These are phyloP conservation scores for Thinopyrum elongatum DNA, from an alignment of 176 grass and related monocot genomes.

Conservation along the genomic window DNA sequence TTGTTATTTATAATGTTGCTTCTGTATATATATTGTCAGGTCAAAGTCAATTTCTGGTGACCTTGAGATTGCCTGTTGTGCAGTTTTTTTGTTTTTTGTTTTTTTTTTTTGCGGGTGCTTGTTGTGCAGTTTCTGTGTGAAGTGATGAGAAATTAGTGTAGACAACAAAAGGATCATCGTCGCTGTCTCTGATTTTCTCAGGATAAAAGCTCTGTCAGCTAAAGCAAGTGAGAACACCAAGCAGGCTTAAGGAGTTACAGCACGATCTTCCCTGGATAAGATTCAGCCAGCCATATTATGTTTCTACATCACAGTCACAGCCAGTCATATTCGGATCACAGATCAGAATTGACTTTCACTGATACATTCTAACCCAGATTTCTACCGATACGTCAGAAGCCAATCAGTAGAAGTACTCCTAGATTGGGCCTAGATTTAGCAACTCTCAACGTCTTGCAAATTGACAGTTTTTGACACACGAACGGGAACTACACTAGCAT, in stretches of 20 bases:
- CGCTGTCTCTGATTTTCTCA: not conserved
- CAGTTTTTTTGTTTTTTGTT: too few relatives aligned
- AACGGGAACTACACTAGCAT: not conserved
- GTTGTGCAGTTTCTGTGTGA: not conserved
- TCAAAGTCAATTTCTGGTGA: not conserved
- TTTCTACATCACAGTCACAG: not conserved
- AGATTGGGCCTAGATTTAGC: not conserved
- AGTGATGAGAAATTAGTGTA: not conserved
- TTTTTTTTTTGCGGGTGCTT: too few relatives aligned
- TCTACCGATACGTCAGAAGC: not conserved
- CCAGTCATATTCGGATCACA: not conserved
- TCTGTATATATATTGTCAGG: not conserved
- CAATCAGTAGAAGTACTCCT: not conserved
- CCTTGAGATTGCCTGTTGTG: not conserved
- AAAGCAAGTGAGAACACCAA: not conserved
- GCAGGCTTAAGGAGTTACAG: not conserved
- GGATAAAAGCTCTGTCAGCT: not conserved
- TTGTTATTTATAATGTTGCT: not conserved
- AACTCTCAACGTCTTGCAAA: constrained; percentile 8
- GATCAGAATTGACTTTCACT: not conserved
- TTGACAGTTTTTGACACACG: constrained; percentile 8
- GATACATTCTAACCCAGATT: not conserved
- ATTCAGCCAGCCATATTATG: not conserved
- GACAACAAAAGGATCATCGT: not conserved
- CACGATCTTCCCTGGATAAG: not conserved